These are phyloP conservation scores for Saturnispora silvae DNA, from an alignment of 805 yeast genomes.

Conservation along the genomic window DNA sequence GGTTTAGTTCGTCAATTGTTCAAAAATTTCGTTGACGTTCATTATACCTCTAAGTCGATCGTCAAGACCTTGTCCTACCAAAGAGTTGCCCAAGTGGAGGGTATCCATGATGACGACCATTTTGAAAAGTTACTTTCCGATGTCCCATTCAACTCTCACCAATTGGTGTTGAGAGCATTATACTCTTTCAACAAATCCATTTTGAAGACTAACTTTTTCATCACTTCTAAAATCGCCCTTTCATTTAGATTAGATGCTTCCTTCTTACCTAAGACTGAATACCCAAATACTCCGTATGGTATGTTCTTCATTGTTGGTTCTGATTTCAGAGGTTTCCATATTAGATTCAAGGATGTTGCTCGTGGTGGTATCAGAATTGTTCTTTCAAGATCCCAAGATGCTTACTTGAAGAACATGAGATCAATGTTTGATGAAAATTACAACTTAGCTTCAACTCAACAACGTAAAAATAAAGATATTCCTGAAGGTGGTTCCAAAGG, in stretches of 20 bases:
- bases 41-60: conserved; percentile 62
- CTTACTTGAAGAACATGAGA: conserved; percentile 73
- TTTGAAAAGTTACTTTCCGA: conserved; percentile 57
- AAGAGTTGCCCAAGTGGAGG: conserved; percentile 67
- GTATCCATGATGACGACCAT: conserved; percentile 65
- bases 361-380: conserved; percentile 98
- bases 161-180: conserved; percentile 70
- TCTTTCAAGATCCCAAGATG: conserved; percentile 74
- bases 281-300: conserved; percentile 88
- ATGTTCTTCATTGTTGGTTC: conserved; percentile 94
- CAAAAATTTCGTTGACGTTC: conserved; percentile 84
- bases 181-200: conserved; percentile 70
- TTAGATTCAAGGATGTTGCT: conserved; percentile 93
- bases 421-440: conserved; percentile 93
- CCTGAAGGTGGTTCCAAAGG: conserved; percentile 99
- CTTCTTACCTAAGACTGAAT: conserved; percentile 75
- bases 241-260: conserved; percentile 85
- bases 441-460: conserved; percentile 92
- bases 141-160: conserved; percentile 72
- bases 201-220: conserved; percentile 87
- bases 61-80: conserved; percentile 80
- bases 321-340: conserved; percentile 95
- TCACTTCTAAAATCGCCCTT: conserved; percentile 88
- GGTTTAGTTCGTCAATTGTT: conserved; percentile 73
- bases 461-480: conserved; percentile 92